These are phyloP conservation scores for Ampelocalamus luodianensis DNA, from an alignment of 176 grass and related monocot species.

Conservation along the genomic window DNA sequence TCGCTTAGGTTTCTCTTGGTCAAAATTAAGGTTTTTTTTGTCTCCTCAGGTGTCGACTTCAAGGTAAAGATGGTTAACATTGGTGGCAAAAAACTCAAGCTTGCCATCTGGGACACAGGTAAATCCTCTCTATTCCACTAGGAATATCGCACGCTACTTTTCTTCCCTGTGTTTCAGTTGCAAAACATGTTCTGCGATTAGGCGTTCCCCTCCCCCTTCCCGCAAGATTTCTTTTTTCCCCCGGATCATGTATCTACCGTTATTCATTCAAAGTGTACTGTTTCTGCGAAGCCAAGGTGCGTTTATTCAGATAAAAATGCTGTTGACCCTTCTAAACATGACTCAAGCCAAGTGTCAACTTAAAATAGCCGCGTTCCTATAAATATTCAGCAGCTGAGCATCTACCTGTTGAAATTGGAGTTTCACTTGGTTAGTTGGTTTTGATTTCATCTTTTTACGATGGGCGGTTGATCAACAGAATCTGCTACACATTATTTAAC, in stretches of 20 bases:
- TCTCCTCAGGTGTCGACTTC: conserved; percentile 78
- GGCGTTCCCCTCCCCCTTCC: not conserved
- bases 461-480: not conserved
- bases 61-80: conserved; percentile 98
- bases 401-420: not conserved
- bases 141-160: not conserved
- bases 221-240: not conserved
- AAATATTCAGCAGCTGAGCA: not conserved
- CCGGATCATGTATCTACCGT: not conserved
- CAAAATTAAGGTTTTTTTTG: not conserved
- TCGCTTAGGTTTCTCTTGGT: not conserved
- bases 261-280: not conserved
- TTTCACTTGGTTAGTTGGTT: not conserved
- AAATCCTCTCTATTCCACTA: not conserved
- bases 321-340: not conserved
- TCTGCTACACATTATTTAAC: not conserved
- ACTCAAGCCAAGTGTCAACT: not conserved
- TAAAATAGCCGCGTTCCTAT: not conserved
- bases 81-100: conserved; percentile 91
- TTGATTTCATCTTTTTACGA: not conserved
- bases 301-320: not conserved
- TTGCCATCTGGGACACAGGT: conserved; percentile 99
- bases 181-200: not conserved
- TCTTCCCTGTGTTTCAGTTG: not conserved
- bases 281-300: not conserved